Conservation (phyloP, 345 rosid genomes). For the Melastoma malabathricum region DNA sequence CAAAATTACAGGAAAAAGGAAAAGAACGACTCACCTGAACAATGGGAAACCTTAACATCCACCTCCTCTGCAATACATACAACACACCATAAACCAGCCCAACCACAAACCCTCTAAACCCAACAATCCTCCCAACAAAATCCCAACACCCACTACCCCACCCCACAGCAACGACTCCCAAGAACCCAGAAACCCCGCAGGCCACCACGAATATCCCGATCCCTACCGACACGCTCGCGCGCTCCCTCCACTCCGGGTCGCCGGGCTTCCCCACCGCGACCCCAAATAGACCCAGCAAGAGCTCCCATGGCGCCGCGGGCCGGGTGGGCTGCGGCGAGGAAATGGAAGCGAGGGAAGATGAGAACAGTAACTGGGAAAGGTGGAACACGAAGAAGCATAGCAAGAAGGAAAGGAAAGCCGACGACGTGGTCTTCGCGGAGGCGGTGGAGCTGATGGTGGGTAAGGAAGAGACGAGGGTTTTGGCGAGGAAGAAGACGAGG, state of each 20-base stretch:
- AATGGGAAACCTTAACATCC: slow-evolving; percentile 79
- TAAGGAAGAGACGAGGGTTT: slow-evolving; percentile 18
- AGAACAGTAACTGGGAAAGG: slow-evolving; percentile 48
- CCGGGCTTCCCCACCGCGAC: slow-evolving; percentile 11
- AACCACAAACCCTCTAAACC: slow-evolving; percentile 54
- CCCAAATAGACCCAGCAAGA: slow-evolving; percentile 23
- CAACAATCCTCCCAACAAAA: slow-evolving; percentile 15
- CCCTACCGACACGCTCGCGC: slow-evolving; percentile 30
- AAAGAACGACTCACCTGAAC: slow-evolving; percentile 48
- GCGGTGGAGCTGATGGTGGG: slow-evolving; percentile 1
- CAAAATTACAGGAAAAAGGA: too few species aligned
- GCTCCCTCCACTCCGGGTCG: slow-evolving; percentile 31
- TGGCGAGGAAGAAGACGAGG: slow-evolving; percentile 39
- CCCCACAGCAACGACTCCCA: slow-evolving; percentile 8
- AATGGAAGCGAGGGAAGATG: slow-evolving; percentile 31
- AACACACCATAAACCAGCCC: slow-evolving; percentile 52
- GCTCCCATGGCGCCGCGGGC: slow-evolving; percentile 27
- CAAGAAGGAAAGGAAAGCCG: slow-evolving; percentile 9
- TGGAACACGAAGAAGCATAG: slow-evolving; percentile 32
- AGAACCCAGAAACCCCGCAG: slow-evolving; percentile 21
- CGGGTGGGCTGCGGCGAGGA: slow-evolving; percentile 28
- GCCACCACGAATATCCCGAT: slow-evolving; percentile 31
- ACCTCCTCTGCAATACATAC: slow-evolving; percentile 38
- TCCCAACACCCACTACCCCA: slow-evolving; percentile 10
- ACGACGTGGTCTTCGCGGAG: slow-evolving; percentile 1